Base-by-base conservation (phyloP, 257 asterid species). In the Fraxinus pennsylvanica region DNA sequence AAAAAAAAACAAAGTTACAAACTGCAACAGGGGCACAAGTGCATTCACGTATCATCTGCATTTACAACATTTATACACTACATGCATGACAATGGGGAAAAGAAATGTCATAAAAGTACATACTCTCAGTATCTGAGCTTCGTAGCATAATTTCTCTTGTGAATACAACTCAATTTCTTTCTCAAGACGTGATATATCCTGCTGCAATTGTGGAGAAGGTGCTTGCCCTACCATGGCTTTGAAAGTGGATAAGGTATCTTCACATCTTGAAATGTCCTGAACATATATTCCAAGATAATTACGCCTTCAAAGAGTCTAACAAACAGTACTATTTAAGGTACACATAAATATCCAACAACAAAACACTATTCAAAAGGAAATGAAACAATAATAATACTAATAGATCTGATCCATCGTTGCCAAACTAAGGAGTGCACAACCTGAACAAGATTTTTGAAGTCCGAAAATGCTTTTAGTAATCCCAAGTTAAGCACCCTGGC, bases 41-140 rank as follows among this genome's bases (percentile, higher is more conserved):
- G 65, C 19, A 43, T 65, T 71, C 76, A n/a, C 36, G 13, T 61
- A 9, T 41, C 36, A 12, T 9, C 19, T 38, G 52, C 15, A 13
- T 25, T 5, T 36, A 17, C 8, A 59, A 59, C 57, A n/a, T 10
- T 38, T n/a, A 71, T 36, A 45, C 27, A 45, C 74, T 35, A 29
- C 68, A 19, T 8, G 25, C 14, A 22, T 71, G 2, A 35, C 68
- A 57, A 35, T 57, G 17, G 72, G 54, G 5, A 69, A 14, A 27
- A 27, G n/a, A 65, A 67, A 14, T 22, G 32, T 41, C 70, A 47
- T 21, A 73, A 21, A 67, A 50, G 72, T 45, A 25, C 61, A 76
- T 90, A 96, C 99, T 96, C 98, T 88, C 68, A 95, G 86, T 84
- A 96, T 90, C 84, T 96, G 99, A 81, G 99, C 99, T 90, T 96